Conservation (phyloP, 257 asterid species). For the Solanum rostratum region DNA sequence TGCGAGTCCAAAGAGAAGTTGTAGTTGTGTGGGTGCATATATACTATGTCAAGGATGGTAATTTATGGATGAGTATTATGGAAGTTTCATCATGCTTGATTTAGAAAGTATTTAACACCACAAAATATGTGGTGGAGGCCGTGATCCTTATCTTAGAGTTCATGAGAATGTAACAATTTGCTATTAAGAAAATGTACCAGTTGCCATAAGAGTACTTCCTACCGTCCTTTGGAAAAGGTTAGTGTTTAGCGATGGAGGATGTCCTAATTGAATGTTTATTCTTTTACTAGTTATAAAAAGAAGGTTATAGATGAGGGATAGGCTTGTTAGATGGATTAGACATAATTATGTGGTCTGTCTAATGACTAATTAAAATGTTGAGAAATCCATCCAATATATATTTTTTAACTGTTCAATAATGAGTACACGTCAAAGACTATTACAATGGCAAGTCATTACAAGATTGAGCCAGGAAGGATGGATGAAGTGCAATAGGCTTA, state of each 20-base stretch:
- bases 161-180: background rate
- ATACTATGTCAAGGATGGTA: background rate
- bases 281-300: background rate
- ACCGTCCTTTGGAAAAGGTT: background rate
- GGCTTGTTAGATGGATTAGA: background rate
- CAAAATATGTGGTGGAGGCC: background rate
- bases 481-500: background rate
- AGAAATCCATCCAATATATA: background rate
- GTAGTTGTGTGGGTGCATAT: background rate
- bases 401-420: background rate
- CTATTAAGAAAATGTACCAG: background rate
- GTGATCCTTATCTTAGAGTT: background rate
- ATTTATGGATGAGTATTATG: no score
- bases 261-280: background rate
- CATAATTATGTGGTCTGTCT: background rate
- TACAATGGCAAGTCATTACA: no score
- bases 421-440: no score
- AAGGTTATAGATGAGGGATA: background rate
- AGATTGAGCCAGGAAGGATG: background rate
- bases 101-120: background rate
- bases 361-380: background rate
- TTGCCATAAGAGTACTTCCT: background rate
- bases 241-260: background rate
- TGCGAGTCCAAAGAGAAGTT: background rate
- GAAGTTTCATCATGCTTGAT: background rate